Evolutionary conservation across 2,329 filamentous ascomycete genomes (phyloP).

Genomic region (Dothistroma septosporum): DNA sequence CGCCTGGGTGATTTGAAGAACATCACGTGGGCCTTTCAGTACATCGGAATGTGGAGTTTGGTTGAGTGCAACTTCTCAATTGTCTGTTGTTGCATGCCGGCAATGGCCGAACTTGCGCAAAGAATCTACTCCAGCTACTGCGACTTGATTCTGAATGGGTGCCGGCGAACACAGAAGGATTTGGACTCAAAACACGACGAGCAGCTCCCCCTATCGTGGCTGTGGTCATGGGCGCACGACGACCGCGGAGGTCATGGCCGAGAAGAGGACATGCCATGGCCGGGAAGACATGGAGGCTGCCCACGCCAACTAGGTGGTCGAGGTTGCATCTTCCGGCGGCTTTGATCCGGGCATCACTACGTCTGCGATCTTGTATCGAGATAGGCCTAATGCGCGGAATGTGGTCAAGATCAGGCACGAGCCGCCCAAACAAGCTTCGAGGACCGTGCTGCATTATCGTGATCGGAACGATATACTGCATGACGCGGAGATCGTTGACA

Average conservation of each 20-base stretch:
- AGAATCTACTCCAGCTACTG: not conserved
- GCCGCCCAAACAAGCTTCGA: not conserved
- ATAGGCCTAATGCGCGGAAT: not conserved
- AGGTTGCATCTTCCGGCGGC: not conserved
- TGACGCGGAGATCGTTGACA: not conserved
- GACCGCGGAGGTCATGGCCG: not conserved
- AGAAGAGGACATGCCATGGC: not conserved
- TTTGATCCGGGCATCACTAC: not conserved
- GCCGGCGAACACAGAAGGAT: not conserved
- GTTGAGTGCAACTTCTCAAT: constrained; percentile 3
- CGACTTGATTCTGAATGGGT: not conserved
- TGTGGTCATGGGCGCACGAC: not conserved
- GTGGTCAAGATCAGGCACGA: not conserved
- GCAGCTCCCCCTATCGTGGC: not conserved
- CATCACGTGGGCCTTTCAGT: constrained; percentile 8
- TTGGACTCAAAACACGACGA: not conserved
- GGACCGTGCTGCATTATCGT: not conserved
- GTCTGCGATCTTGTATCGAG: not conserved
- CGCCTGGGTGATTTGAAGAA: constrained; percentile 7
- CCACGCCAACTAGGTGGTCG: not conserved
- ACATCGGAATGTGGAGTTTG: constrained; percentile 11
- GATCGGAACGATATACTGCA: not conserved
- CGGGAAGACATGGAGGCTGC: not conserved
- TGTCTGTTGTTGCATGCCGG: not conserved
- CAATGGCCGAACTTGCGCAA: constrained; percentile 4